phyloP scores from a whole-genome alignment of 1,139 yeast genomes.

The Yamadazyma mexicana region DNA sequence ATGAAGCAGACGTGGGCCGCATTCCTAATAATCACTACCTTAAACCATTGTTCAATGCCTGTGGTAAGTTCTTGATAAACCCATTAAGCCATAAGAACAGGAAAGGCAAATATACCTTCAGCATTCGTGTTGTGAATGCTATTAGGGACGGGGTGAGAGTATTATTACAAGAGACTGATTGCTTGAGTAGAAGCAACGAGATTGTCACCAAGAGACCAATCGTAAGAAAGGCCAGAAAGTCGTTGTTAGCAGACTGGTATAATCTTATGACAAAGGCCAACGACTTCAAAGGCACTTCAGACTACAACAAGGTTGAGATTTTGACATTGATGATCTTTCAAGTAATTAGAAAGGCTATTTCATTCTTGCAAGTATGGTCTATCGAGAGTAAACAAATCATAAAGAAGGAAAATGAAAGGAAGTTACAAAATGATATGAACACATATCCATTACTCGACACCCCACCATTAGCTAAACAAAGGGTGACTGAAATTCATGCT shows the following conservation, averaged over 20 bases:
- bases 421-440: conserved; percentile 39
- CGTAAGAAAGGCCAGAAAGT: conserved; percentile 74
- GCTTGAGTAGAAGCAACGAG: conserved; percentile 80
- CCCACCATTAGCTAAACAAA: conserved; percentile 69
- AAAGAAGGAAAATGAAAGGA: conserved; percentile 36
- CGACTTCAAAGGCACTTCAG: conserved; percentile 73
- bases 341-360: conserved; percentile 69
- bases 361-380: conserved; percentile 76
- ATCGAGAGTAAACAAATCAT: conserved; percentile 50
- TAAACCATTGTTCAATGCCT: conserved; percentile 65
- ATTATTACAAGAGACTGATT: conserved; percentile 73
- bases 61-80: conserved; percentile 72
- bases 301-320: conserved; percentile 63
- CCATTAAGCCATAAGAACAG: conserved; percentile 56
- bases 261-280: conserved; percentile 84
- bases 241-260: conserved; percentile 87
- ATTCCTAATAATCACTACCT: conserved; percentile 48
- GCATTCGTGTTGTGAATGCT: conserved; percentile 41
- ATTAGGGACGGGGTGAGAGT: conserved; percentile 83
- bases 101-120: conserved; percentile 44
- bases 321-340: conserved; percentile 73
- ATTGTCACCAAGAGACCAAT: conserved; percentile 70
- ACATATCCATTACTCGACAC: conserved; percentile 43
- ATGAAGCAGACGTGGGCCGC: conserved; percentile 20
- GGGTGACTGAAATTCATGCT: conserved; percentile 75